Conservation (phyloP, 352 stramenopile species). For the Globisporangium irregulare region DNA sequence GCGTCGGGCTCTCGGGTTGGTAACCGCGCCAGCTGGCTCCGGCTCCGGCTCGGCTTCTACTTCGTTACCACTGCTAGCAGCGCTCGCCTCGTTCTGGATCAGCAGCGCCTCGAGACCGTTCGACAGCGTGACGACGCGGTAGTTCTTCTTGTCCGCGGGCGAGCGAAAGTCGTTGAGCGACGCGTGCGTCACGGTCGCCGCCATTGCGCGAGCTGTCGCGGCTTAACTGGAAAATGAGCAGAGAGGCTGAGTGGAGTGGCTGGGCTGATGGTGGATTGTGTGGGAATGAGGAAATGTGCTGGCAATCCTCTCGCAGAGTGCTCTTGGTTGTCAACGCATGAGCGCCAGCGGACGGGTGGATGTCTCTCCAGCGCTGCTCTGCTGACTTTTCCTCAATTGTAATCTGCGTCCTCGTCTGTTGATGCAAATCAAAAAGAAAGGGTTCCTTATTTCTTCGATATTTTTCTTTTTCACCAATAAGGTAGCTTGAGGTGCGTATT, state of each 20-base stretch:
- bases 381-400: background rate
- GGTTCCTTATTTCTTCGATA: background rate
- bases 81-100: constrained; percentile 39
- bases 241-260: background rate
- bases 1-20: constrained; percentile 4
- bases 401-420: background rate
- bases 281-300: background rate
- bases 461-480: constrained; percentile 7
- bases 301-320: too few species aligned
- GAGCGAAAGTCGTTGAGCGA: constrained; percentile 54
- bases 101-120: constrained; percentile 72
- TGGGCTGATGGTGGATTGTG: background rate
- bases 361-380: background rate
- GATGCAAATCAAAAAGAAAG: constrained; percentile 3
- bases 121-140: constrained; percentile 55
- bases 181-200: constrained; percentile 4
- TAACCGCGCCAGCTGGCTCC: background rate
- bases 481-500: background rate
- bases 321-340: background rate
- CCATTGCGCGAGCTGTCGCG: constrained; percentile 4
- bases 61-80: background rate
- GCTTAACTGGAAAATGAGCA: background rate
- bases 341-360: background rate
- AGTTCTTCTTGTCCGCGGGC: constrained; percentile 64
- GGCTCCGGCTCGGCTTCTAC: constrained; percentile 2